Evolutionary conservation across 2,329 filamentous ascomycete genomes (phyloP).

Genomic region (Diaporthe longicolla): DNA sequence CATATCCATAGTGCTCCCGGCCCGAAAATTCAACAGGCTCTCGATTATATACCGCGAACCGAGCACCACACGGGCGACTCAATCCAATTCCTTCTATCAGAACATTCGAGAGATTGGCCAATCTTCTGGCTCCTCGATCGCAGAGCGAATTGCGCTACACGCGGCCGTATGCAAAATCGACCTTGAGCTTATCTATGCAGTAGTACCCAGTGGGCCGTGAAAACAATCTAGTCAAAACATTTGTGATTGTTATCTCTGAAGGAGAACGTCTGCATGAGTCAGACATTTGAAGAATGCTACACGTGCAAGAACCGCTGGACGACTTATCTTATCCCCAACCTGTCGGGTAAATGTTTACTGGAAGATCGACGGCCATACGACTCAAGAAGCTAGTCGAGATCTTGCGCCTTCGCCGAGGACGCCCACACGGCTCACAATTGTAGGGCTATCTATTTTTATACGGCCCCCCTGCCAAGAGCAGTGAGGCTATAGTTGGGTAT

Average conservation of each 20-base stretch:
- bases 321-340: no score
- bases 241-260: background rate
- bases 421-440: background rate
- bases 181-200: background rate
- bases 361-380: background rate
- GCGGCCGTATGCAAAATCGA: background rate
- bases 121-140: background rate
- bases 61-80: no score
- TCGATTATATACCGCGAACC: no score
- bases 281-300: background rate
- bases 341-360: background rate
- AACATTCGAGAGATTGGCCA: no score
- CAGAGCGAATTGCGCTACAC: background rate
- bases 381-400: slow-evolving; percentile 10
- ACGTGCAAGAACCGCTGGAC: background rate
- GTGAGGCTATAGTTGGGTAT: background rate
- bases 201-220: background rate
- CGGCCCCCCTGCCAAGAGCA: background rate
- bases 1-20: no score
- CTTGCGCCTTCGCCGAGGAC: background rate
- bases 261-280: background rate
- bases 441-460: background rate
- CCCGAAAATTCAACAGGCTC: no score
- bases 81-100: background rate
- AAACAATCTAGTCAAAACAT: background rate